Conservation (phyloP, 805 yeast genomes). For the Kazachstania viticola region DNA sequence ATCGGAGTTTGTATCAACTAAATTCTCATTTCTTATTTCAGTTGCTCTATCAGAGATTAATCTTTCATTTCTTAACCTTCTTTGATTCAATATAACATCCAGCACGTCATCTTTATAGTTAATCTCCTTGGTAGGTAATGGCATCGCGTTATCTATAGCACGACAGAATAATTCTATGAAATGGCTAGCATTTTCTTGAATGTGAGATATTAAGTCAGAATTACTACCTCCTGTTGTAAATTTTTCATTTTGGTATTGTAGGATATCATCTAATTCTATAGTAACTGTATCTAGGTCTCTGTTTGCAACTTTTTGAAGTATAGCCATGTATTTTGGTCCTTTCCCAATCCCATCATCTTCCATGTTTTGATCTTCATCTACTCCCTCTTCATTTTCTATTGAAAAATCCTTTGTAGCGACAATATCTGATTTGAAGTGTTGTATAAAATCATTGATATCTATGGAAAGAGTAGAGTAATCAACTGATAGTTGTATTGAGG, state of each 20-base stretch:
- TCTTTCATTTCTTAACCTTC: conserved; percentile 72
- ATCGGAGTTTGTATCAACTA: conserved; percentile 17
- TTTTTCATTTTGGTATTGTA: conserved; percentile 47
- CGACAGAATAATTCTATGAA: conserved; percentile 67
- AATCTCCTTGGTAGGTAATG: conserved; percentile 69
- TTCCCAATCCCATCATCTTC: conserved; percentile 19
- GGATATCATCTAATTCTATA: conserved; percentile 78
- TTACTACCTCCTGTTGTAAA: conserved; percentile 15
- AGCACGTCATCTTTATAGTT: conserved; percentile 78
- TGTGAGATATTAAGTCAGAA: conserved; percentile 25
- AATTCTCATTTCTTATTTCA: conserved; percentile 38
- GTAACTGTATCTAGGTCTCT: conserved; percentile 59
- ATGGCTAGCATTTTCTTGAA: conserved; percentile 64
- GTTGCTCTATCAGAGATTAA: conserved; percentile 55
- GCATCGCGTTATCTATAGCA: conserved; percentile 73
- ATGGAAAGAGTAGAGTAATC: conserved; percentile 58
- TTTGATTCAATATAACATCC: conserved; percentile 85
- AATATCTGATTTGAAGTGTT: conserved; percentile 43
- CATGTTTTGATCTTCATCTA: conserved; percentile 20
- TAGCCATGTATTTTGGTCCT: conserved; percentile 64
- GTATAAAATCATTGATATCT: conserved; percentile 51
- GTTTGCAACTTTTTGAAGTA: conserved; percentile 74
- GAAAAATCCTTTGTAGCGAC: conserved; percentile 11
- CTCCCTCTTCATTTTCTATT: conserved; percentile 12
- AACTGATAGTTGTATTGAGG: conserved; percentile 57